Evolutionary conservation across 352 stramenopile genomes (phyloP).

Genomic region (Globisporangium middletonii): DNA sequence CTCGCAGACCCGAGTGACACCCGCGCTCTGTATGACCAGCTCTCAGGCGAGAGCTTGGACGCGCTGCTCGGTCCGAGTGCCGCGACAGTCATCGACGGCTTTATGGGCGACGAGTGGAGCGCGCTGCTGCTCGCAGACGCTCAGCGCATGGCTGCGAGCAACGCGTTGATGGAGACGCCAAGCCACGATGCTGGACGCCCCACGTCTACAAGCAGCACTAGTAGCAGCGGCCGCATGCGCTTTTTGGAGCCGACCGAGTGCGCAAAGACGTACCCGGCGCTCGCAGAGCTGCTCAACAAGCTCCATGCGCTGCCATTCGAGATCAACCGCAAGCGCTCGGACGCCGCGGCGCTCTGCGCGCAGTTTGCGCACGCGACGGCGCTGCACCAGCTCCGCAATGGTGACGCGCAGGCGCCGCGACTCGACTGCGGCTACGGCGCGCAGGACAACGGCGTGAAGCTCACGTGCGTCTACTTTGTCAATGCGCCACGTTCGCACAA

Average conservation of each 20-base stretch:
- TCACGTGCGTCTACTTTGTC: slow-evolving; percentile 74
- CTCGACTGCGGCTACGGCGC: slow-evolving; percentile 62
- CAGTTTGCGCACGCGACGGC: slow-evolving; percentile 64
- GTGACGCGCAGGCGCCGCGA: slow-evolving; percentile 45
- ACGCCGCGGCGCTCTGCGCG: slow-evolving; percentile 42
- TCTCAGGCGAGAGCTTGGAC: slow-evolving; percentile 45
- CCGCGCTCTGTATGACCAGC: slow-evolving; percentile 62
- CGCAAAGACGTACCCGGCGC: slow-evolving; percentile 46
- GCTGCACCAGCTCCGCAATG: slow-evolving; percentile 34
- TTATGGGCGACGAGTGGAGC: slow-evolving; percentile 79
- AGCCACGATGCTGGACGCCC: slow-evolving; percentile 1
- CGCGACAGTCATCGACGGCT: slow-evolving; percentile 55
- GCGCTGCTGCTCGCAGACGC: slow-evolving; percentile 61
- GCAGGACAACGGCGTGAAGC: slow-evolving; percentile 74
- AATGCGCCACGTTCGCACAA: slow-evolving; percentile 16
- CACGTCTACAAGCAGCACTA: not conserved
- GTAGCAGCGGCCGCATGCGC: slow-evolving; percentile 28
- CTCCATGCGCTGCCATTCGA: slow-evolving; percentile 74
- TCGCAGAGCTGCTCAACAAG: slow-evolving; percentile 70
- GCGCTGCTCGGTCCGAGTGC: slow-evolving; percentile 25
- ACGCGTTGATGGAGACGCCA: slow-evolving; percentile 33
- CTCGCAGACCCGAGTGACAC: slow-evolving; percentile 47
- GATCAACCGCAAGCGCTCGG: slow-evolving; percentile 65
- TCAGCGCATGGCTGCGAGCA: slow-evolving; percentile 48
- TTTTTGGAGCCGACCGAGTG: slow-evolving; percentile 65